A percentile compares a stretch with the other conserved stretches of the same genome.
These are phyloP conservation scores for Endothia cerciana DNA, from an alignment of 2,329 filamentous ascomycete species.

Conservation along the genomic window DNA sequence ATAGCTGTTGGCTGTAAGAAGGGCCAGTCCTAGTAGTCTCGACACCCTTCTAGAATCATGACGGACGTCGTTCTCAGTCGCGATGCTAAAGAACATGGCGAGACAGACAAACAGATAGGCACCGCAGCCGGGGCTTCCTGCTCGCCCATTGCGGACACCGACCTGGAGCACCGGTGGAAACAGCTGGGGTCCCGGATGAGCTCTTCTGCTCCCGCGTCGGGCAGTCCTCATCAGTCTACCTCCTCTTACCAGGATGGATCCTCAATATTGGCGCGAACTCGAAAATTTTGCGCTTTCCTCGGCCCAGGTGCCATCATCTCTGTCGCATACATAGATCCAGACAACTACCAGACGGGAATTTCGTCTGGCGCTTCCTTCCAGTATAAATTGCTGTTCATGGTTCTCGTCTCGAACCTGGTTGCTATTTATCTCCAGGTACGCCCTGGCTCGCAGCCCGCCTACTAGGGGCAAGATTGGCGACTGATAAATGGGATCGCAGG, in stretches of 20 bases:
- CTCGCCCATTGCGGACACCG: background rate
- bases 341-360: slow-evolving; percentile 35
- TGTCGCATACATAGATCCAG: slow-evolving; percentile 37
- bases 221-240: background rate
- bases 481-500: slow-evolving; percentile 40
- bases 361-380: slow-evolving; percentile 67
- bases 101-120: background rate
- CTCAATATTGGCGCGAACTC: slow-evolving; percentile 15
- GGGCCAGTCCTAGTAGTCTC: background rate
- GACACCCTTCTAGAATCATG: background rate
- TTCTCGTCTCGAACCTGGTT: slow-evolving; percentile 67
- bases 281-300: slow-evolving; percentile 34
- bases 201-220: background rate
- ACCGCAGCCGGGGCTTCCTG: background rate
- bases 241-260: background rate
- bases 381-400: slow-evolving; percentile 66
- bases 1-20: background rate
- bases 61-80: background rate
- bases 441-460: background rate
- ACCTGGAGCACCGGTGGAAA: background rate
- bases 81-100: background rate
- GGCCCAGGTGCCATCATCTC: slow-evolving; percentile 37
- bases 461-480: too few species aligned
- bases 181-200: background rate
- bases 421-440: slow-evolving; percentile 61